Percentiles rank a stretch among this genome's conserved stretches.
These are phyloP conservation scores for Stachybotrys elegans DNA, from an alignment of 2,329 filamentous ascomycete genomes.

Conservation along the genomic window DNA sequence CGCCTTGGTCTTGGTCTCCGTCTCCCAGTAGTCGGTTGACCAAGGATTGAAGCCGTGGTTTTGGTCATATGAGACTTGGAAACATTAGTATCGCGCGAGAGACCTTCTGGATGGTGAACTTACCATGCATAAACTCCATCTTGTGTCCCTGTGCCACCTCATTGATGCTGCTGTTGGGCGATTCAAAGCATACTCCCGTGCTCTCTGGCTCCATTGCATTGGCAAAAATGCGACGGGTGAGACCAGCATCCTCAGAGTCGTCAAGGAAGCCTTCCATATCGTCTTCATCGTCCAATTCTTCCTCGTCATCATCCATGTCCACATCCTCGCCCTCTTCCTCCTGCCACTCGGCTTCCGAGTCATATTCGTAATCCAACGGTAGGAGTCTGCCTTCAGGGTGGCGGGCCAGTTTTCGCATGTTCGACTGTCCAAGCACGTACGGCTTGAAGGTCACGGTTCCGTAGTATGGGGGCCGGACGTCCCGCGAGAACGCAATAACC, in stretches of 20 bases:
- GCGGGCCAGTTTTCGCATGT: slow-evolving; percentile 46
- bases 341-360: slow-evolving; percentile 84
- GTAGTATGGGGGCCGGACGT: slow-evolving; percentile 65
- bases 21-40: slow-evolving; percentile 73
- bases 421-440: slow-evolving; percentile 34
- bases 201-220: slow-evolving; percentile 71
- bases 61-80: slow-evolving; percentile 40
- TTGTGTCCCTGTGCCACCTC: too few relatives aligned
- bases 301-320: slow-evolving; percentile 62
- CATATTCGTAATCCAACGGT: slow-evolving; percentile 74
- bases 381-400: slow-evolving; percentile 48
- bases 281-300: slow-evolving; percentile 68
- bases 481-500: slow-evolving; percentile 55
- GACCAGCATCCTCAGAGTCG: slow-evolving; percentile 68
- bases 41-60: slow-evolving; percentile 73
- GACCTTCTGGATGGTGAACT: slow-evolving; percentile 19
- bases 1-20: slow-evolving; percentile 27
- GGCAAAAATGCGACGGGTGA: slow-evolving; percentile 52
- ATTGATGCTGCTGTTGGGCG: slow-evolving; percentile 47
- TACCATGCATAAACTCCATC: slow-evolving; percentile 72
- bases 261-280: slow-evolving; percentile 90
- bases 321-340: slow-evolving; percentile 68
- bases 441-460: slow-evolving; percentile 65
- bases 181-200: slow-evolving; percentile 82
- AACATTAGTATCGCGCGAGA: slow-evolving; percentile 11